Evolutionary conservation across 2,329 filamentous ascomycete species (phyloP).

Genomic region (Aspergillus sp.): DNA sequence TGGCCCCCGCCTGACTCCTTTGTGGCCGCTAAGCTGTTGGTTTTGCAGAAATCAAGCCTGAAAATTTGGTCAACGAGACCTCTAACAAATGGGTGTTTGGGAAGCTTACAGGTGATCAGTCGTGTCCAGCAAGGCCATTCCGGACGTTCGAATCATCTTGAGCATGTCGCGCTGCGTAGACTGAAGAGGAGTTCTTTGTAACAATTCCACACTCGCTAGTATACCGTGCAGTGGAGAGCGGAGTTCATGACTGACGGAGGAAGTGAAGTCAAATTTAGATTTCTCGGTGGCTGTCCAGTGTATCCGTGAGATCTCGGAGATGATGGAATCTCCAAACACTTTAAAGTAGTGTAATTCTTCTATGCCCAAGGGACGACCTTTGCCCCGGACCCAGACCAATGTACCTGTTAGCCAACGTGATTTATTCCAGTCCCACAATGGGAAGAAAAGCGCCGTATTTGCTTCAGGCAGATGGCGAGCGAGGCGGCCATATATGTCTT

Average conservation of each 20-base stretch:
- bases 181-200: constrained; percentile 39
- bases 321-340: constrained; percentile 27
- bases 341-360: constrained; percentile 29
- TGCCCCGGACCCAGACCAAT: constrained; percentile 20
- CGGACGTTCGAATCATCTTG: constrained; percentile 44
- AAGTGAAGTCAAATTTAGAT: constrained; percentile 47
- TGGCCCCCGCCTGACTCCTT: constrained; percentile 2
- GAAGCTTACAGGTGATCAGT: constrained; percentile 27
- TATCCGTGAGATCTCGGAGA: constrained; percentile 27
- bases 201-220: constrained; percentile 42
- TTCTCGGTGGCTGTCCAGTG: constrained; percentile 32
- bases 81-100: background rate
- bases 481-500: constrained; percentile 7
- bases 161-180: constrained; percentile 37
- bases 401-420: constrained; percentile 26
- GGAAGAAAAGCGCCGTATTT: constrained; percentile 22
- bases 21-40: constrained; percentile 20
- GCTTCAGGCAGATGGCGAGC: constrained; percentile 16
- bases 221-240: constrained; percentile 41
- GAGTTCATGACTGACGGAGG: constrained; percentile 46
- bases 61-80: constrained; percentile 1
- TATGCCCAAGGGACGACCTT: constrained; percentile 9
- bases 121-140: constrained; percentile 44
- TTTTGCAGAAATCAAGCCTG: constrained; percentile 29
- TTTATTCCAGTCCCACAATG: constrained; percentile 28